phyloP scores from a whole-genome alignment of 108 stramenopile genomes.

The Discostella stelligeroides region DNA sequence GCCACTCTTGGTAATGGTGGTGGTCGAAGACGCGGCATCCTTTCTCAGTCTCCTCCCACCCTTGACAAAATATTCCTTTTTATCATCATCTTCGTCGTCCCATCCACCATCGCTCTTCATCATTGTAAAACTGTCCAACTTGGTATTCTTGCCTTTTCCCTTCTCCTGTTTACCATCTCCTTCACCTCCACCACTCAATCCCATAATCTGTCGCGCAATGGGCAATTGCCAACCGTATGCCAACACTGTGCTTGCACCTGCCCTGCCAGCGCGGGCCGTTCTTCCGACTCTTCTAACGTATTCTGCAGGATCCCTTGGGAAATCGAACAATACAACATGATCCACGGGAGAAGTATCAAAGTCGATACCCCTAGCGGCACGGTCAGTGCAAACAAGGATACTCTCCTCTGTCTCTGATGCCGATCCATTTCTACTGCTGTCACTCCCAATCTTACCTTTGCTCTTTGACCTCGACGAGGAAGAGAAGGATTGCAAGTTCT shows the following conservation, averaged over 20 bases:
- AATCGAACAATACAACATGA: constrained; percentile 95
- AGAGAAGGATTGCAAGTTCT: constrained; percentile 63
- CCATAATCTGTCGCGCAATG: constrained; percentile 79
- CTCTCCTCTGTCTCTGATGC: constrained; percentile 9
- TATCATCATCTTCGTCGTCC: constrained; percentile 28
- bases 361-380: constrained; percentile 94
- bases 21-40: not conserved
- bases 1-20: not conserved
- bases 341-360: constrained; percentile 72
- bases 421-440: constrained; percentile 30
- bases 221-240: constrained; percentile 90
- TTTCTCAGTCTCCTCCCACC: constrained; percentile 31
- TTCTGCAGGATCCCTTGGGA: constrained; percentile 93
- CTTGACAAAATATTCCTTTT: constrained; percentile 30
- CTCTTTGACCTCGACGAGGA: constrained; percentile 1
- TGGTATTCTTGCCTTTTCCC: constrained; percentile 22
- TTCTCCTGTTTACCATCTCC: constrained; percentile 12
- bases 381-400: constrained; percentile 95
- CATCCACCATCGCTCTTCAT: constrained; percentile 37
- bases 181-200: constrained; percentile 21
- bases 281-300: constrained; percentile 92
- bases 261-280: constrained; percentile 91
- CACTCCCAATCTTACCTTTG: not conserved
- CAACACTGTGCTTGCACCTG: constrained; percentile 84
- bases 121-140: constrained; percentile 41